phyloP scores from a whole-genome alignment of 352 stramenopile species.

The Phytophthora brassicae region DNA sequence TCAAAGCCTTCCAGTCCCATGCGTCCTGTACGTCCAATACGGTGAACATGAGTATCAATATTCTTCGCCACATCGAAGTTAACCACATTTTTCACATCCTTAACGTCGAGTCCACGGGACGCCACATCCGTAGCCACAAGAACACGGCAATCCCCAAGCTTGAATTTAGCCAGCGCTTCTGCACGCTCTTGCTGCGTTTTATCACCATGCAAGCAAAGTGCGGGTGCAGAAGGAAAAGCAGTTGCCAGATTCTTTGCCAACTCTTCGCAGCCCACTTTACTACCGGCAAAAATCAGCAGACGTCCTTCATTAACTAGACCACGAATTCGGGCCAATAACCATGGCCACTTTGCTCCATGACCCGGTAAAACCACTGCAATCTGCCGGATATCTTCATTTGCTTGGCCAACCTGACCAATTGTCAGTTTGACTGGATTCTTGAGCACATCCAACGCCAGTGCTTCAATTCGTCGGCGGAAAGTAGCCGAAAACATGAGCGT shows the following conservation, averaged over 20 bases:
- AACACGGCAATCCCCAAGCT: conserved; percentile 57
- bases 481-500: conserved; percentile 90
- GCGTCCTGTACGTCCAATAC: conserved; percentile 85
- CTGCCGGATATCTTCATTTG: conserved; percentile 91
- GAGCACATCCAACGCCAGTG: conserved; percentile 79
- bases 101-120: conserved; percentile 85
- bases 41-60: conserved; percentile 91
- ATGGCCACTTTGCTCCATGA: conserved; percentile 85
- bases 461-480: conserved; percentile 72
- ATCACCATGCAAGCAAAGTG: conserved; percentile 72
- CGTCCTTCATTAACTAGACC: conserved; percentile 67
- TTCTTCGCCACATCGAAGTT: conserved; percentile 92
- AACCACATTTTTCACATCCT: conserved; percentile 89
- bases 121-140: conserved; percentile 89
- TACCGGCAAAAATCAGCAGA: conserved; percentile 86
- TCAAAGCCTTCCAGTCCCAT: conserved; percentile 83
- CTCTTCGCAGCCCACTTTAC: conserved; percentile 85
- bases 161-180: conserved; percentile 70
- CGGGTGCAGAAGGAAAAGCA: conserved; percentile 25
- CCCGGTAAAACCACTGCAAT: conserved; percentile 72
- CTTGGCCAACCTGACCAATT: conserved; percentile 76
- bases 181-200: conserved; percentile 78
- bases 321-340: conserved; percentile 70
- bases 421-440: conserved; percentile 81
- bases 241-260: conserved; percentile 66